Evolutionary conservation across 495 filamentous ascomycete genomes (phyloP), one percentile per base, ranked within the genome.

Genomic region (Letharia lupina): DNA sequence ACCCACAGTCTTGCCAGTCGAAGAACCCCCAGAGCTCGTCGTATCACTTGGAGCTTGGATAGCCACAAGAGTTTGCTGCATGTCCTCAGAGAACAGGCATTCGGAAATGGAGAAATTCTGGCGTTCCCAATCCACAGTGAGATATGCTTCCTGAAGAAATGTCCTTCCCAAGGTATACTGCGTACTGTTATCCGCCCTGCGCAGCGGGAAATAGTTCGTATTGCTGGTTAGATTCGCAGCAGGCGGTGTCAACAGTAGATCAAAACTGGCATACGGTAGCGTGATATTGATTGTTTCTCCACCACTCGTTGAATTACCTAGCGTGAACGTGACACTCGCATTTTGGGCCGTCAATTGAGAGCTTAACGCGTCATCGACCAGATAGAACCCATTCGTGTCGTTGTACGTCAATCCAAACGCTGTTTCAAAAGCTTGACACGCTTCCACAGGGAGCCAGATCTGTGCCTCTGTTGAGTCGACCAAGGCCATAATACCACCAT

Each of bases 141-240:
- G 67, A 64, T 73, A 73, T 50, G 83, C 78, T 76, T 85, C 84
- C 70, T 86, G 84, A 20, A 86, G 71, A 62, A 86, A 86, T 16
- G 77, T 77, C 37, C 83, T 74, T 7, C 84, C 84, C 4, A 86
- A 75, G 0, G 79, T 82, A 70, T 82, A 85, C 65, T 85, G 83
- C 0, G 73, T 76, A 16, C 77, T 73, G 66, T 84, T 80, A 37
- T 71, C 72, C 16, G 79, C 81, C 35, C 79, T 72, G 58, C 77
- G 77, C 16, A 86, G 71, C 1, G 84, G 83, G 63, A 86, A 86
- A 66, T 85, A 86, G 39, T 70, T 70, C 7, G 73, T 74, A 9
- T 62, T 70, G 37, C 74, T 73, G 0, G 72, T 60, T 23, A 81
- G 67, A 41, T 65, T 60, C 35, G 60, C 39, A 52, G 52, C 61